A percentile compares a stretch with the other conserved stretches of the same genome.
phyloP scores from a whole-genome alignment of 345 rosid species.

The Sonneratia caseolaris region DNA sequence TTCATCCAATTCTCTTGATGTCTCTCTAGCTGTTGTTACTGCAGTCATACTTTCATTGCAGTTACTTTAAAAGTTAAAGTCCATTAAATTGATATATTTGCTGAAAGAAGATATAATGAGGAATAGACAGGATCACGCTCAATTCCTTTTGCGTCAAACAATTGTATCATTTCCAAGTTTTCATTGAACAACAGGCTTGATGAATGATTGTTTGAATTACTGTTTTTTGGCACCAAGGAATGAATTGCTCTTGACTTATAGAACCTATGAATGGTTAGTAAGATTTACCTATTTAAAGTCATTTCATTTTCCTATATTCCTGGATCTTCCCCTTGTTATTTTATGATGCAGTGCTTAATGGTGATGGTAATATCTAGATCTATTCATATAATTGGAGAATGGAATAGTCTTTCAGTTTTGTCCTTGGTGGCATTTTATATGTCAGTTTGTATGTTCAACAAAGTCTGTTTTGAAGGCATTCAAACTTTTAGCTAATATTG shows the following conservation, averaged over 20 bases:
- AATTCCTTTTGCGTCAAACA: neutral
- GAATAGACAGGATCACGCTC: neutral
- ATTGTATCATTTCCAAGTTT: neutral
- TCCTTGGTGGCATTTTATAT: neutral
- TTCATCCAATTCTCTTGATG: neutral
- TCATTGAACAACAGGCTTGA: neutral
- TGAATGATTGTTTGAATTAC: neutral
- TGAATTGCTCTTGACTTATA: neutral
- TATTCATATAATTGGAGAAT: neutral
- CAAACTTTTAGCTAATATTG: slow-evolving; percentile 13
- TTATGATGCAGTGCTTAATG: neutral
- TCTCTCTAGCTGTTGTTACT: neutral
- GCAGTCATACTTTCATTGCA: neutral
- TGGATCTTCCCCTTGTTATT: neutral
- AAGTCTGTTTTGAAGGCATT: neutral
- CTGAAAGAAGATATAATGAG: neutral
- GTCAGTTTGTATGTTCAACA: neutral
- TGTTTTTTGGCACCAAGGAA: neutral
- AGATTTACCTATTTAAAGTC: neutral
- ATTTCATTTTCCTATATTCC: neutral
- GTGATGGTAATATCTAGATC: neutral
- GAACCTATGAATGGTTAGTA: neutral
- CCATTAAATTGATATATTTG: neutral
- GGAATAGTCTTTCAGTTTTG: neutral
- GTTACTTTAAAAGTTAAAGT: neutral